phyloP scores from a whole-genome alignment of 1,284 basidiomycete species.

The Fomes fomentarius region DNA sequence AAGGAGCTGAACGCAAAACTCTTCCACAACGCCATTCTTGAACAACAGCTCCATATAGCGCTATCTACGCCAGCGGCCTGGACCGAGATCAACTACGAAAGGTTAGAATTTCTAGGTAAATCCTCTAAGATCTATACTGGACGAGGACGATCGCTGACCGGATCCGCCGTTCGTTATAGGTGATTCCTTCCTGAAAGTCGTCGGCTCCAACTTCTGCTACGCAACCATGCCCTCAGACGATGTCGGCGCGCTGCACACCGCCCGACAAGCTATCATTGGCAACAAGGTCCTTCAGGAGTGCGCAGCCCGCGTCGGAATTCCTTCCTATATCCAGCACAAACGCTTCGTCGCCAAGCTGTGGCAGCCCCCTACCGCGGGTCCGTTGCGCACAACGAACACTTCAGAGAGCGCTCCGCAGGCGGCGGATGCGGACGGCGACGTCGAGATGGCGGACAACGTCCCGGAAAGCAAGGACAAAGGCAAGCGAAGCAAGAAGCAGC shows the following conservation, averaged over 20 bases:
- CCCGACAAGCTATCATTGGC: constrained; percentile 70
- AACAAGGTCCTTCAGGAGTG: constrained; percentile 66
- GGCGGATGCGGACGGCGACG: constrained; percentile 11
- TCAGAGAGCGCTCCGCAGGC: not conserved
- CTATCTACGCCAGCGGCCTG: constrained; percentile 68
- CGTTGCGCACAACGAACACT: no score
- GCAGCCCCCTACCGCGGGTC: constrained; percentile 39
- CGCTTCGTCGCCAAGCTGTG: constrained; percentile 69
- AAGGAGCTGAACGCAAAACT: constrained; percentile 76
- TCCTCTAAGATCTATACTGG: not conserved
- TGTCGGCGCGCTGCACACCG: constrained; percentile 66
- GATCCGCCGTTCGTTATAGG: constrained; percentile 45
- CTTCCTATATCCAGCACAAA: constrained; percentile 71
- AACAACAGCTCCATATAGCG: constrained; percentile 63
- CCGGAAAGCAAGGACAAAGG: constrained; percentile 6
- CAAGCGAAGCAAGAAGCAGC: constrained; percentile 41
- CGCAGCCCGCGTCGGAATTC: constrained; percentile 59
- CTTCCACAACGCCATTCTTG: constrained; percentile 63
- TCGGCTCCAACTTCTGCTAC: constrained; percentile 74
- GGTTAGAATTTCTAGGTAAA: constrained; percentile 77
- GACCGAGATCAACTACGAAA: constrained; percentile 76
- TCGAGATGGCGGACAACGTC: constrained; percentile 9
- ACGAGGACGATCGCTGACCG: not conserved
- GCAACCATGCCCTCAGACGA: constrained; percentile 61
- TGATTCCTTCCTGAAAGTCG: constrained; percentile 80